phyloP scores from a whole-genome alignment of 352 stramenopile species.

The Phytophthora macrochlamydospora region DNA sequence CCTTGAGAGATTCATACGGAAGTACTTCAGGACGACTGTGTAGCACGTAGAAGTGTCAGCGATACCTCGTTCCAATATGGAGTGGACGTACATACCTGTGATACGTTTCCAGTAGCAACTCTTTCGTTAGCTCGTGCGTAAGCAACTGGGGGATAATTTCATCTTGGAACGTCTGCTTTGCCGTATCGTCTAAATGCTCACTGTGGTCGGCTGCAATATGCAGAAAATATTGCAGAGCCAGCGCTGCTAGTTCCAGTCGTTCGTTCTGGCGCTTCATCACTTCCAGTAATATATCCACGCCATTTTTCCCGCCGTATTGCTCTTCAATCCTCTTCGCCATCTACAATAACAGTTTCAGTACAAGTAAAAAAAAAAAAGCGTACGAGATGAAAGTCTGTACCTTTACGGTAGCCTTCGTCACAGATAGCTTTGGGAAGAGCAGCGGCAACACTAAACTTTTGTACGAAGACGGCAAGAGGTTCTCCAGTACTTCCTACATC shows the following conservation, averaged over 20 bases:
- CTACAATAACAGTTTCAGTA: conserved; percentile 32
- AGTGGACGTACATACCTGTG: conserved; percentile 38
- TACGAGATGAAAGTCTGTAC: conserved; percentile 12
- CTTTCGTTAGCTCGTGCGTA: conserved; percentile 63
- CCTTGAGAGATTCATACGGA: conserved; percentile 51
- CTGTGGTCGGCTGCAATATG: conserved; percentile 71
- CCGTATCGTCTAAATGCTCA: conserved; percentile 37
- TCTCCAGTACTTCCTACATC: conserved; percentile 81
- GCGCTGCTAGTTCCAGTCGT: conserved; percentile 67
- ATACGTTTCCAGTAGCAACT: conserved; percentile 78
- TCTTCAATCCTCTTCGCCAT: conserved; percentile 61
- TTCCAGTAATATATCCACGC: conserved; percentile 71
- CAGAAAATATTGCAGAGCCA: conserved; percentile 85
- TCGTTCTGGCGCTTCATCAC: conserved; percentile 70
- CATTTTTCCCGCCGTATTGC: conserved; percentile 51
- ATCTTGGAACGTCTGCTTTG: conserved; percentile 50
- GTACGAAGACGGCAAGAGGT: conserved; percentile 70
- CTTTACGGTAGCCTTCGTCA: conserved; percentile 66
- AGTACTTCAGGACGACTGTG: conserved; percentile 56
- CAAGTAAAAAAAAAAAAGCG: background rate
- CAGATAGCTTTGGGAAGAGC: conserved; percentile 63
- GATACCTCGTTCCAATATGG: background rate
- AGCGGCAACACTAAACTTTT: conserved; percentile 78
- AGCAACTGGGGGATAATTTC: conserved; percentile 68
- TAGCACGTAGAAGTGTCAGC: background rate